These are phyloP conservation scores for Pisolithus microcarpus DNA, from an alignment of 768 basidiomycete genomes.

Conservation along the genomic window DNA sequence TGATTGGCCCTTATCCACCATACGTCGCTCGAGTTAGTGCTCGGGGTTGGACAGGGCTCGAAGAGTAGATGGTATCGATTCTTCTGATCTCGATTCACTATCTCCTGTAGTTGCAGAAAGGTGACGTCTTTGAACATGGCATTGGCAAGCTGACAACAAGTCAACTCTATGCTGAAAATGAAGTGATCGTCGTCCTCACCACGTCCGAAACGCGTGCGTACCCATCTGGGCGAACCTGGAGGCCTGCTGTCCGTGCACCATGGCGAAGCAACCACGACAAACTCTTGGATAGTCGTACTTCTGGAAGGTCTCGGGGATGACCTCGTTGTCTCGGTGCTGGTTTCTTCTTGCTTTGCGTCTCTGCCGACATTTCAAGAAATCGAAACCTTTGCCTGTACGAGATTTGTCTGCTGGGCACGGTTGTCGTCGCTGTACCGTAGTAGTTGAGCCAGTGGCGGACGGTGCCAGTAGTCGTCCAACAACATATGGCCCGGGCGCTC, in stretches of 20 bases:
- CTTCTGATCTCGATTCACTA: slow-evolving; percentile 65
- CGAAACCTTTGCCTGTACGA: not conserved
- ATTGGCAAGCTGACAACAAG: slow-evolving; percentile 48
- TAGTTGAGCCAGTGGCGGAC: not conserved
- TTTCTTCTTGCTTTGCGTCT: slow-evolving; percentile 4
- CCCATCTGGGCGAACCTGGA: slow-evolving; percentile 77
- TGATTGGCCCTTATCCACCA: slow-evolving; percentile 92
- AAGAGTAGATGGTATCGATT: slow-evolving; percentile 52
- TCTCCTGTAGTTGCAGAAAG: slow-evolving; percentile 44
- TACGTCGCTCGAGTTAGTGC: slow-evolving; percentile 20
- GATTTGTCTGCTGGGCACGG: not conserved
- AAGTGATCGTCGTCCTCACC: slow-evolving; percentile 38
- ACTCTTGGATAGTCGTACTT: slow-evolving; percentile 74
- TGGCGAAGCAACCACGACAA: slow-evolving; percentile 90
- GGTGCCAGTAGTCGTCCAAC: too few relatives aligned
- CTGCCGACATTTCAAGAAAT: slow-evolving; percentile 3
- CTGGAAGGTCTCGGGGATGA: slow-evolving; percentile 53
- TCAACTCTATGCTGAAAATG: slow-evolving; percentile 2
- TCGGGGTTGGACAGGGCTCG: slow-evolving; percentile 36
- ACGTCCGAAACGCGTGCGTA: slow-evolving; percentile 78
- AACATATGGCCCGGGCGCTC: too few relatives aligned
- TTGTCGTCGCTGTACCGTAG: not conserved
- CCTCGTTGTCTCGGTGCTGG: slow-evolving; percentile 46
- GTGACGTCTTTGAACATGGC: slow-evolving; percentile 61
- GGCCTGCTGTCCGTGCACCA: slow-evolving; percentile 68